Base-by-base conservation (phyloP, 306 rosid species). In the Begonia loranthoides region DNA sequence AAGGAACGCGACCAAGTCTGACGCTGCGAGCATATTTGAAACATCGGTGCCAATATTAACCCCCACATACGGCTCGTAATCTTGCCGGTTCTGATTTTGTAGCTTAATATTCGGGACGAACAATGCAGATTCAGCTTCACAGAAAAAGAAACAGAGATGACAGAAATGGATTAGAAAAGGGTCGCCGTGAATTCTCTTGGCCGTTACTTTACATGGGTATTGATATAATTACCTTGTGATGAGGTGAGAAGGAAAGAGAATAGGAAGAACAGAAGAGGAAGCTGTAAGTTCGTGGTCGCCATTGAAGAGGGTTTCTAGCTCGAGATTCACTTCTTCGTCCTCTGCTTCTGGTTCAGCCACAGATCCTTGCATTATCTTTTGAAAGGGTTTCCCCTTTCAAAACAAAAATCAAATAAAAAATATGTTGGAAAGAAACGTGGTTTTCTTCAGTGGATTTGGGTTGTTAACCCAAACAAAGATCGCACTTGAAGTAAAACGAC, bases 11-110 rank as follows among this genome's bases (percentile, higher is more conserved):
- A 81, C 86, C 0, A 87, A 59, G 8, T 71, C 75, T 0, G 78
- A 15, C 3, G 94, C 76, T 0, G 82, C 49, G 0, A 79, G 55
- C 9, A 79, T 65, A 66, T 73, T 79, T 45, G 96, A 78, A 0
- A 87, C 83, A 57, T 87, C 96, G 0, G 81, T 79, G 43, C 96
- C 96, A 10, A 87, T 76, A 67, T 83, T 83, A 6, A 83, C 79
- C 6, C 96, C 96, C 16, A 87, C 85, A 22, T 69, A 87, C 6
- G 96, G 92, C 19, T 81, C 66, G 0, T 14, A 55, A 39, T 70
- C 87, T 45, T 41, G 12, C n/a, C 58, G 55, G 8, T 44, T 59
- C 47, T 58, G 61, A 10, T 14, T 48, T 56, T 65, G 62, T 55
- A 52, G 64, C 54, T 73, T 67, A 0, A 53, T 45, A 36, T 46